Base-by-base conservation (phyloP, 1,284 basidiomycete species). In the Malassezia restricta region DNA sequence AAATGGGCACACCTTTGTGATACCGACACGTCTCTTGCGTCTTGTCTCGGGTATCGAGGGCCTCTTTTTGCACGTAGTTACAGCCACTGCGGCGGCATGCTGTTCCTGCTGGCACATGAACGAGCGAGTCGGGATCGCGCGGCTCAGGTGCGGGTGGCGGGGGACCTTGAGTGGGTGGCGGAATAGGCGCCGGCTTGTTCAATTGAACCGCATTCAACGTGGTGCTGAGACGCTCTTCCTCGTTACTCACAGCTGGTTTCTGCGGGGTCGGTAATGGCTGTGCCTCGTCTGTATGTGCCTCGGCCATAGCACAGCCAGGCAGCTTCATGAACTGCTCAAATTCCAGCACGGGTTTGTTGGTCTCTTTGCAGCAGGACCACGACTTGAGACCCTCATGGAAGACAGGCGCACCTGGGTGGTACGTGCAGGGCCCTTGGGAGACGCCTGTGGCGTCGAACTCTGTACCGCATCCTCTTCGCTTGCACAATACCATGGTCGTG, bases 351-450 rank as follows among this genome's bases (percentile, higher is more conserved):
- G 70, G 68, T 57, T 71, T 71, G 63, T 71, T 67, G 17, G 55
- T 58, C 7, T 66, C 59, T 31, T 66, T 59, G 63, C 70, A 73
- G 60, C 70, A 73, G 2, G 70, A 71, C 70, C 70, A 73, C 1
- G 66, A 69, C 51, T 73, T 73, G 40, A 63, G 62, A 14, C 68
- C 68, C 48, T 73, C 70, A 58, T 71, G 70, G 50, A 73, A 73
- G 35, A 73, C 62, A 24, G 70, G 68, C 7, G 64, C 59, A 43
- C 70, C 70, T 1, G 70, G 68, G 44, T 73, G 70, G 56, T 64
- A 61, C n/a, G 28, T 47, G 54, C 70, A 72, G 0, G 51, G 56
- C 12, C 46, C 56, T 14, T 38, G 20, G 29, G 5, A n/a, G 9
- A 17, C 6, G 37, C 51, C 28, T 4, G 58, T 47, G 0, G 56